Evolutionary conservation across 2,329 filamentous ascomycete species (phyloP), one percentile per base, ranked within the genome.

Genomic region (Ascochyta pisi): DNA sequence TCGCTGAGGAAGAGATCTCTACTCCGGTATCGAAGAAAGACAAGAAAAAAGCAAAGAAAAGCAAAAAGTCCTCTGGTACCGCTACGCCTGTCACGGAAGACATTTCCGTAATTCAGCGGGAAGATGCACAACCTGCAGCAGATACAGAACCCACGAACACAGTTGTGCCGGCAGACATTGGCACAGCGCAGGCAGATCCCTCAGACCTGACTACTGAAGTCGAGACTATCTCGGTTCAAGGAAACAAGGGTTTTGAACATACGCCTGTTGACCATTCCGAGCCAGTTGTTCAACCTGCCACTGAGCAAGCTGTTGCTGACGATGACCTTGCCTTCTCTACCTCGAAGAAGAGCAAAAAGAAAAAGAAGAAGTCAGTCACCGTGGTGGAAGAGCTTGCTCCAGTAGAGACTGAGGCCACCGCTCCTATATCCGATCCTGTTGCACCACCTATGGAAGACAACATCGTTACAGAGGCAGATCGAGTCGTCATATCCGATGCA

Each of bases 41-140:
- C 9, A 69, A 64, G 62, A 72, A 73, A 53, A 70, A 72, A 45
- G 62, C 57, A 1, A 72, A 69, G 64, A 71, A 70, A 41, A 54
- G 57, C 8, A 71, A 68, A 9, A 68, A 64, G 42, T 33, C 59
- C 22, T 65, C 62, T 7, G 63, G 54, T n/a, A 51, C 47, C n/a
- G 24, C 38, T 15, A 63, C 61, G 3, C 61, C 63, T 39, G 22
- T 51, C 16, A 35, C 23, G 13, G 63, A 68, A 39, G 50, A 51
- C 12, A 27, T 48, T 2, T 29, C 49, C 6, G 23, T 26, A 15
- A 15, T n/a, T 22, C 50, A 57, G 15, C 33, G 46, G 15, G 50
- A 54, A 16, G n/a, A n/a, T 27, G 7, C 23, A 10, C 15, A 15
- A 7, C 2, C 5, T 7, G 6, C 58, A 33, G 7, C 19, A 16